These are phyloP conservation scores for Elaeis oleifera DNA, from an alignment of 202 grass and related monocot genomes.

Conservation along the genomic window DNA sequence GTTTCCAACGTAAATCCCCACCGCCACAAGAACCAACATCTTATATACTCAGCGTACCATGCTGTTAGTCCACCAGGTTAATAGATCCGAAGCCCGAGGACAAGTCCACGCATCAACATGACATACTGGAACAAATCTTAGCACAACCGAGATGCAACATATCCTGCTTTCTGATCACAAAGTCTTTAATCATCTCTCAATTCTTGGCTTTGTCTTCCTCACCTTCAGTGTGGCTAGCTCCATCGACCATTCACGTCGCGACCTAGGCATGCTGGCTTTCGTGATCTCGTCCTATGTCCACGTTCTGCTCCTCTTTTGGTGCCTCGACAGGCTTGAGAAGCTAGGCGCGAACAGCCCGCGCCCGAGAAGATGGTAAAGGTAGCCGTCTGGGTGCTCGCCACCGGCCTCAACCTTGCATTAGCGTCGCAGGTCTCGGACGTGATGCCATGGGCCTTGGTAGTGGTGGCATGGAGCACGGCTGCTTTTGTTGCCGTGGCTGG, in stretches of 20 bases:
- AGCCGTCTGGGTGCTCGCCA: conserved; percentile 20
- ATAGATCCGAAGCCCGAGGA: no score
- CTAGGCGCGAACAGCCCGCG: background rate
- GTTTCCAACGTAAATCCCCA: no score
- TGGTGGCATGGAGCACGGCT: conserved; percentile 25
- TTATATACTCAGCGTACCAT: no score
- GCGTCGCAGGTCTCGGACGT: conserved; percentile 10
- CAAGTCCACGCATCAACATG: no score
- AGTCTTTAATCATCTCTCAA: background rate
- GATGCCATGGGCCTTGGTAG: conserved; percentile 19
- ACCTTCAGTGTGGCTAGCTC: conserved; percentile 5
- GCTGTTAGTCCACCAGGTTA: no score
- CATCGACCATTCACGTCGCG: background rate
- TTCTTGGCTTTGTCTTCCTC: conserved; percentile 4
- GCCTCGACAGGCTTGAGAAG: conserved; percentile 15
- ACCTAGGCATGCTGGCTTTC: background rate
- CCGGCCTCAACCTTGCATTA: conserved; percentile 19
- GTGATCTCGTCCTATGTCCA: conserved; percentile 3
- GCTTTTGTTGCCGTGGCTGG: background rate
- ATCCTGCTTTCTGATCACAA: no score
- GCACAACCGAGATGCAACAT: no score
- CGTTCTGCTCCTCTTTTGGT: conserved; percentile 22
- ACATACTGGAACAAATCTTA: no score
- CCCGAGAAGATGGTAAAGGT: conserved; percentile 9
- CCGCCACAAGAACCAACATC: no score